Evolutionary conservation across 2,329 filamentous ascomycete species (phyloP), one percentile per base, ranked within the genome.

Genomic region (Colletotrichum musicola): DNA sequence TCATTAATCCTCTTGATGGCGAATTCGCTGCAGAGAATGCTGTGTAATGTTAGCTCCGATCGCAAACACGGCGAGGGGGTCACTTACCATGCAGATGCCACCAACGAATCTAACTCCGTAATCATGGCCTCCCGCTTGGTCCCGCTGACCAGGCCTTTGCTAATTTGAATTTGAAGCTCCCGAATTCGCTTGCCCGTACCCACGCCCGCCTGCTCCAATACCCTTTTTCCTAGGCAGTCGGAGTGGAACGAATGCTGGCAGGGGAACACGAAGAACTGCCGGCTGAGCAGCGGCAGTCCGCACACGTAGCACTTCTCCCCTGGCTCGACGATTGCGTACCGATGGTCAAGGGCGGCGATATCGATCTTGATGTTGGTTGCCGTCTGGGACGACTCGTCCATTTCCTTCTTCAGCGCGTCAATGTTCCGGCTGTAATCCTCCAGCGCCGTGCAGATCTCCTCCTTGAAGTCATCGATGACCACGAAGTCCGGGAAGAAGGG

Each of bases 401-500:
- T 99, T 79, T 98, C 95, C 72, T 91, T 90, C 76, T 95, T 94
- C 46, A 99, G 83, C 1, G 85, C 85, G 75, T 98, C 96, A 73
- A 99, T 99, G 73, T 93, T 94, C 44, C 93, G 92, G 54, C 90
- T 93, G 82, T 99, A 99, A 71, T 97, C 93, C 80, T 99, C 96
- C 1, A 99, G 86, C 1, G 97, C 96, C 0, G 89, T 86, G 81
- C 96, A 99, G 44, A 99, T 98, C 78, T 99, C 96, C 71, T 98
- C 95, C 77, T 98, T 98, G 86, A 99, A 99, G 79, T 98, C 96
- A 77, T 99, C 96, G 71, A 99, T 98, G 59, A 98, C 93, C 25
- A 98, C 94, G 77, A 99, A 99, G 78, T 99, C 96, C 0, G 96
- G 96, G 81, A 99, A 99, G 84, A 99, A 98, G 0, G 96, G 96